Conservation (phyloP, 2,329 filamentous ascomycete species). For the Microcyclospora tardicrescens region DNA sequence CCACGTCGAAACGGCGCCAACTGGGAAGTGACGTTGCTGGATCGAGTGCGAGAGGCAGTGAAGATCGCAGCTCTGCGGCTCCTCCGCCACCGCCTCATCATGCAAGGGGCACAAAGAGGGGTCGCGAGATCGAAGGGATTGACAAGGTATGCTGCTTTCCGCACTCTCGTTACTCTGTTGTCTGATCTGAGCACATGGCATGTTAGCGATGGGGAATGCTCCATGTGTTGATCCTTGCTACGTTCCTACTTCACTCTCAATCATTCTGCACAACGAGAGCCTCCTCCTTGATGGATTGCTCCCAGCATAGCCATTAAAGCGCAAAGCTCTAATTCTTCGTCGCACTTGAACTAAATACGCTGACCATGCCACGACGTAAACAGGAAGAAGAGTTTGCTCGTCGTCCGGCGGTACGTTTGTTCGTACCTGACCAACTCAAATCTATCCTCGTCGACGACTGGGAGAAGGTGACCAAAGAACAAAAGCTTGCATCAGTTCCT, state of each 20-base stretch:
- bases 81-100: conserved; percentile 31
- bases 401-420: conserved; percentile 73
- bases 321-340: no score
- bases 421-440: conserved; percentile 81
- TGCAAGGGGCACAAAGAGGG: conserved; percentile 56
- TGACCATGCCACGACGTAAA: background rate
- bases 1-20: conserved; percentile 39
- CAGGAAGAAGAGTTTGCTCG: conserved; percentile 82
- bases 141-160: conserved; percentile 50
- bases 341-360: background rate
- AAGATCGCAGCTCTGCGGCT: conserved; percentile 56
- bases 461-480: conserved; percentile 96
- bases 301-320: background rate
- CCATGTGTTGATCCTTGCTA: no score
- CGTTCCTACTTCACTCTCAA: no score
- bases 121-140: conserved; percentile 62
- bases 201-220: no score
- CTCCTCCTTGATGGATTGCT: background rate
- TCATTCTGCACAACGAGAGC: no score
- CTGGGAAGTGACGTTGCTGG: conserved; percentile 39
- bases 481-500: conserved; percentile 76
- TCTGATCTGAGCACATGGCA: background rate
- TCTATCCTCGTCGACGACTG: conserved; percentile 92
- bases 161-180: background rate
- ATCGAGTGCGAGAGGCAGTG: conserved; percentile 58